These are phyloP conservation scores for Asclepias syriaca DNA, from an alignment of 257 asterid genomes.

Conservation along the genomic window DNA sequence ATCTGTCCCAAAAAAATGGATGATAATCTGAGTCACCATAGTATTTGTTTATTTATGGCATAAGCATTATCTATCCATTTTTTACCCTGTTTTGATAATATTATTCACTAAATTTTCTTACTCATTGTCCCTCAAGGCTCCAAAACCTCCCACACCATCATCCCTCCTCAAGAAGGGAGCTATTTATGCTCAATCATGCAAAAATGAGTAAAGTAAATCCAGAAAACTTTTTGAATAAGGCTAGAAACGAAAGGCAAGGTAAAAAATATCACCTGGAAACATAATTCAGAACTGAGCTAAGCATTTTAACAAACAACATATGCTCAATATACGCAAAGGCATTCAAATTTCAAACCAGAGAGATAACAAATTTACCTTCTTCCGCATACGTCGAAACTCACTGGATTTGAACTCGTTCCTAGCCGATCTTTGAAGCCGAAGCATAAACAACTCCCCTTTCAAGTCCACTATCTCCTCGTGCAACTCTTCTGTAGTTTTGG, in stretches of 20 bases:
- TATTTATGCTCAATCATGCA: not conserved
- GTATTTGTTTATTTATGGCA: not conserved
- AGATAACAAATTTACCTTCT: constrained; percentile 42
- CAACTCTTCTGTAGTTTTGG: constrained; percentile 70
- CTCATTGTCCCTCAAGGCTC: not conserved
- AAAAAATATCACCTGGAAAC: not conserved
- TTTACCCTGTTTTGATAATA: not conserved
- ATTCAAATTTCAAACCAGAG: not conserved
- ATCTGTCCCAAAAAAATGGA: not conserved
- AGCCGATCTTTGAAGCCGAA: constrained; percentile 90
- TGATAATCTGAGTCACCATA: not conserved
- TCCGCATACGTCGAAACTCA: constrained; percentile 85
- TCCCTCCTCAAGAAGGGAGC: not conserved
- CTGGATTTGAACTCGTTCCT: constrained; percentile 88
- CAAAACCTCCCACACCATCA: not conserved
- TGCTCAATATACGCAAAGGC: not conserved
- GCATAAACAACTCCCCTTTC: constrained; percentile 96
- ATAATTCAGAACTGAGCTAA: not conserved
- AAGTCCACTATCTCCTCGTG: constrained; percentile 85
- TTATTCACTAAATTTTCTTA: not conserved
- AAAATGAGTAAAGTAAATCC: not conserved
- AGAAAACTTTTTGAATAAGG: not conserved
- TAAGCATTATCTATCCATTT: not conserved
- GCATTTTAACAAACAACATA: constrained; percentile 12
- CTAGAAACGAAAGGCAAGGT: not conserved